A percentile compares a stretch with the other conserved stretches of the same genome.
Conservation (phyloP, 768 basidiomycete genomes). For the Podaxis pistillaris region DNA sequence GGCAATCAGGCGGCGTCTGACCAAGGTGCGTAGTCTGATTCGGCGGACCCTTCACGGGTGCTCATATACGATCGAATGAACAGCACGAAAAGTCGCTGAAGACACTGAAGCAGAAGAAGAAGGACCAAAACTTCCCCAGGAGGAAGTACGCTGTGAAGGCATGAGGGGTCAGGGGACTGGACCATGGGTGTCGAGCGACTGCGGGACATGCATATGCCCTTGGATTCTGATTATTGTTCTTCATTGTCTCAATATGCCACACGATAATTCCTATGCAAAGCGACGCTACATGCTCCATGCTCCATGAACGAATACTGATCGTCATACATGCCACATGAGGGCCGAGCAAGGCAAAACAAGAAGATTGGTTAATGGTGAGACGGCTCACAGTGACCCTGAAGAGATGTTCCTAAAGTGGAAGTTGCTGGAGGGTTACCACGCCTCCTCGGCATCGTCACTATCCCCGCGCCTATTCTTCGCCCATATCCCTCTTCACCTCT, state of each 20-base stretch:
- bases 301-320: background rate
- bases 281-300: constrained; percentile 12
- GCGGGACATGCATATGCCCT: constrained; percentile 20
- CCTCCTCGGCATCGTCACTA: background rate
- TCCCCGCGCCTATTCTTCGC: background rate
- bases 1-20: constrained; percentile 94
- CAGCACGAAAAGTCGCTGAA: constrained; percentile 83
- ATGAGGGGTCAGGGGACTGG: constrained; percentile 36
- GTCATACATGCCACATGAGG: background rate
- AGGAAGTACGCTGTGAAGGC: constrained; percentile 97
- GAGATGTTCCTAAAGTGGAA: background rate
- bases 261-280: constrained; percentile 7
- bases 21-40: constrained; percentile 56
- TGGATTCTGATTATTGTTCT: constrained; percentile 26
- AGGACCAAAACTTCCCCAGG: constrained; percentile 88
- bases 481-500: background rate
- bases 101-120: constrained; percentile 94
- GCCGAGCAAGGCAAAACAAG: too few relatives aligned
- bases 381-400: background rate
- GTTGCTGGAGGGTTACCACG: background rate
- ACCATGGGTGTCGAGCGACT: constrained; percentile 19
- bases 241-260: constrained; percentile 21
- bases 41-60: background rate
- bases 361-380: background rate
- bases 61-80: background rate